A percentile compares a stretch with the other conserved stretches of the same genome.
These are phyloP conservation scores for Ogataea kodamae DNA, from an alignment of 805 yeast species.

Conservation along the genomic window DNA sequence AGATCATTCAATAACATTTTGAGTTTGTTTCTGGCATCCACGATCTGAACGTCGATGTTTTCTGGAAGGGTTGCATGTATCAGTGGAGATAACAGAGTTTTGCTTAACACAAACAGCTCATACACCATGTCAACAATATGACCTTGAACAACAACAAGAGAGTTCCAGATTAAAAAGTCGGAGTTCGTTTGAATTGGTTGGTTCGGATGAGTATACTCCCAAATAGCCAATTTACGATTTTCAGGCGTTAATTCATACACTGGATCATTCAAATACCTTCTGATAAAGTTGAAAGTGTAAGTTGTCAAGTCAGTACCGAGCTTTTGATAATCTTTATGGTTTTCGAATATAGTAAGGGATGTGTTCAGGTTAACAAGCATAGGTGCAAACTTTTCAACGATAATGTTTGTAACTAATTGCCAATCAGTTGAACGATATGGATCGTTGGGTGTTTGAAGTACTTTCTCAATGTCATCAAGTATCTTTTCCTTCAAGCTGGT, in stretches of 20 bases:
- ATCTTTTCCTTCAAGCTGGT: constrained; percentile 34
- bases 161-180: constrained; percentile 49
- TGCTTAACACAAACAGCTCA: constrained; percentile 34
- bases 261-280: constrained; percentile 39
- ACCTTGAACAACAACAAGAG: constrained; percentile 39
- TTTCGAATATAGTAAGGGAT: constrained; percentile 28
- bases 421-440: constrained; percentile 49
- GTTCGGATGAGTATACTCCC: constrained; percentile 46
- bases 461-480: constrained; percentile 32
- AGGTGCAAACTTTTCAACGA: constrained; percentile 54
- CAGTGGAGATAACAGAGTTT: constrained; percentile 22
- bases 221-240: constrained; percentile 34
- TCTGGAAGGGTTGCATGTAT: constrained; percentile 8
- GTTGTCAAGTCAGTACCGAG: constrained; percentile 36
- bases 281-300: constrained; percentile 41
- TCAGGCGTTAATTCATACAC: constrained; percentile 14
- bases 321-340: constrained; percentile 11
- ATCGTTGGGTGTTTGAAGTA: constrained; percentile 32
- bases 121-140: constrained; percentile 37
- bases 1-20: constrained; percentile 30
- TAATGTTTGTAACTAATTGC: constrained; percentile 47
- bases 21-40: constrained; percentile 32
- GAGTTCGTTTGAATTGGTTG: constrained; percentile 35
- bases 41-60: constrained; percentile 20
- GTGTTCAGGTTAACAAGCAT: constrained; percentile 40